phyloP scores from a whole-genome alignment of 768 basidiomycete genomes.

The Suillus cothurnatus region DNA sequence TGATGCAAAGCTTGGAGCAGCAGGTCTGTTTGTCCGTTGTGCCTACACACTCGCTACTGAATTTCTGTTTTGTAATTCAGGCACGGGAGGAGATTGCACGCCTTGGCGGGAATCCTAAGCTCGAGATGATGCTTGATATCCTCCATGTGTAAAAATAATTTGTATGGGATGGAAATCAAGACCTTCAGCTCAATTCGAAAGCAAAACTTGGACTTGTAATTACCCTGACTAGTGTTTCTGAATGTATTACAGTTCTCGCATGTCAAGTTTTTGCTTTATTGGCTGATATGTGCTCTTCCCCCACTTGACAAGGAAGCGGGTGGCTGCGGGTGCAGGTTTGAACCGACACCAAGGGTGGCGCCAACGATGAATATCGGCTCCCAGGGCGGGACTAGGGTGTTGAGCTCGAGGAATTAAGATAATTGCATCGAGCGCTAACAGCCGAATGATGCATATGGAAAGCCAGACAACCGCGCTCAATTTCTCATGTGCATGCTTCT shows the following conservation, averaged over 20 bases:
- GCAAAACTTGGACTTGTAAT: not conserved
- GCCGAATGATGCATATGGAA: not conserved
- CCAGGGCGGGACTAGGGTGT: not conserved
- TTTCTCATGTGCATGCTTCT: not conserved
- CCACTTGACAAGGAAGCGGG: not conserved
- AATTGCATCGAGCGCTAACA: not conserved
- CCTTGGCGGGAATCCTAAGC: slow-evolving; percentile 73
- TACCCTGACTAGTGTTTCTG: not conserved
- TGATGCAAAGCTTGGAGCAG: slow-evolving; percentile 64
- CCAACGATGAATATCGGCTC: not conserved
- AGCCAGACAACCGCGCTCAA: not conserved
- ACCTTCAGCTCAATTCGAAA: not conserved
- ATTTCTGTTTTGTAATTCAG: slow-evolving; percentile 22
- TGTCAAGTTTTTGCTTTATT: not conserved
- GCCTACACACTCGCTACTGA: not conserved
- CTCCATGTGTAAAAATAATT: slow-evolving; percentile 46
- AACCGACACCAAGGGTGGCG: not conserved
- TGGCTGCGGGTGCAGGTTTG: not conserved
- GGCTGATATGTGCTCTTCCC: not conserved
- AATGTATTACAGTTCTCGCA: not conserved
- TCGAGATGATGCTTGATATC: slow-evolving; percentile 59
- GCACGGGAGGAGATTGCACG: slow-evolving; percentile 65
- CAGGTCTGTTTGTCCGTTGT: slow-evolving; percentile 48
- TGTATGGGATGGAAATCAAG: not conserved
- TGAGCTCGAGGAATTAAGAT: not conserved